Percentiles rank a stretch among this genome's conserved stretches.
Evolutionary conservation across 257 asterid genomes (phyloP).

Genomic region (Coffea canephora): DNA sequence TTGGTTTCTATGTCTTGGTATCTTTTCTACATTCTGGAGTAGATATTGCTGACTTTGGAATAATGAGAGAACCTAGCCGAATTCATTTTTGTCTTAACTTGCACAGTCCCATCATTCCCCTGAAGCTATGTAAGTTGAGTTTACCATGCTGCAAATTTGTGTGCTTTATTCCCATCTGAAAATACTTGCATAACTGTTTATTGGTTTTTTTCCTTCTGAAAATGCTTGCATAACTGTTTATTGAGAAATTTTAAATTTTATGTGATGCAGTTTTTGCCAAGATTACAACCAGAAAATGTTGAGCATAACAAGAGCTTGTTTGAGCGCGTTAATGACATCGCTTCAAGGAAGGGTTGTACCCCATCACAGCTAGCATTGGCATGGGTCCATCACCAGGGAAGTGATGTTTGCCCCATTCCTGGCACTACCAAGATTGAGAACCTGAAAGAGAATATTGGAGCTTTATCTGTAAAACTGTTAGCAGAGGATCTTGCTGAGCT

Average conservation of each 20-base stretch:
- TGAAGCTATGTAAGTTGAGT: not conserved
- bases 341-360: conserved; percentile 45
- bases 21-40: too few relatives aligned
- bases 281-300: conserved; percentile 40
- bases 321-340: conserved; percentile 32
- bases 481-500: conserved; percentile 36
- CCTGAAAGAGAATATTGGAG: conserved; percentile 35
- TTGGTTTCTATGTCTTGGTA: too few relatives aligned
- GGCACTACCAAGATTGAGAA: conserved; percentile 46
- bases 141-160: too few relatives aligned
- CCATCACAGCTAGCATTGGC: conserved; percentile 53
- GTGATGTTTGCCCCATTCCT: conserved; percentile 47
- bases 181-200: not conserved
- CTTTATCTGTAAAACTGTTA: conserved; percentile 27
- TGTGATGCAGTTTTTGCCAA: conserved; percentile 31
- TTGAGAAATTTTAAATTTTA: not conserved
- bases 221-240: not conserved
- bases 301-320: conserved; percentile 37
- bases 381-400: conserved; percentile 63
- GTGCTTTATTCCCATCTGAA: too few relatives aligned
- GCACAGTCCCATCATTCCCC: not conserved
- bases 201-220: too few relatives aligned
- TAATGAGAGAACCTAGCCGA: not conserved
- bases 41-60: not conserved
- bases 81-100: too few relatives aligned